Evolutionary conservation across 1,284 basidiomycete species (phyloP).

Genomic region (Paramarasmius palmivorus): DNA sequence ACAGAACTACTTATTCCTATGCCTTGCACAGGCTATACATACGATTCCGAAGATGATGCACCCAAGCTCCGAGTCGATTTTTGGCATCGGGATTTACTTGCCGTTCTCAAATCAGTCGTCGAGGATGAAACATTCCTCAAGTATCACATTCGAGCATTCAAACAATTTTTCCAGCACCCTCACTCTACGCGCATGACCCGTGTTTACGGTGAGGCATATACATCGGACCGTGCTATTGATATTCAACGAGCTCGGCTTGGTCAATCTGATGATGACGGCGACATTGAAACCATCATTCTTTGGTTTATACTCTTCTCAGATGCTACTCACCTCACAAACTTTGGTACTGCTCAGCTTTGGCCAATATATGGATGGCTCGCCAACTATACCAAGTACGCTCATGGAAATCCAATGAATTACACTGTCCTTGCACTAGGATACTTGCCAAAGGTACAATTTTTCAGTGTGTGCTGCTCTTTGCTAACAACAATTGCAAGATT

Average conservation of each 20-base stretch:
- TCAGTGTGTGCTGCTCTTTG: conserved; percentile 8
- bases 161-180: conserved; percentile 16
- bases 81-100: not conserved
- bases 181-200: conserved; percentile 6
- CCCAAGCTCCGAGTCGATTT: conserved; percentile 7
- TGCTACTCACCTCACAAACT: conserved; percentile 19
- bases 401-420: conserved; percentile 10
- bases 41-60: not conserved
- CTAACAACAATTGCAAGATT: conserved; percentile 17
- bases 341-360: conserved; percentile 28
- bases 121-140: not conserved
- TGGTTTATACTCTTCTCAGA: conserved; percentile 32
- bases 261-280: conserved; percentile 16
- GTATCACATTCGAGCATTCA: conserved; percentile 15
- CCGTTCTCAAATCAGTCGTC: conserved; percentile 3
- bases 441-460: conserved; percentile 22
- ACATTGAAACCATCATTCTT: conserved; percentile 21
- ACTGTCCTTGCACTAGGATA: conserved; percentile 32
- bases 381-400: conserved; percentile 26
- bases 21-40: not conserved
- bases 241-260: conserved; percentile 15
- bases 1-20: no score
- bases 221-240: conserved; percentile 17
- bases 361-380: conserved; percentile 30
- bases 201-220: conserved; percentile 22